Evolutionary conservation across 148 eudicot species (phyloP).

Genomic region (Chenopodium formosanum): DNA sequence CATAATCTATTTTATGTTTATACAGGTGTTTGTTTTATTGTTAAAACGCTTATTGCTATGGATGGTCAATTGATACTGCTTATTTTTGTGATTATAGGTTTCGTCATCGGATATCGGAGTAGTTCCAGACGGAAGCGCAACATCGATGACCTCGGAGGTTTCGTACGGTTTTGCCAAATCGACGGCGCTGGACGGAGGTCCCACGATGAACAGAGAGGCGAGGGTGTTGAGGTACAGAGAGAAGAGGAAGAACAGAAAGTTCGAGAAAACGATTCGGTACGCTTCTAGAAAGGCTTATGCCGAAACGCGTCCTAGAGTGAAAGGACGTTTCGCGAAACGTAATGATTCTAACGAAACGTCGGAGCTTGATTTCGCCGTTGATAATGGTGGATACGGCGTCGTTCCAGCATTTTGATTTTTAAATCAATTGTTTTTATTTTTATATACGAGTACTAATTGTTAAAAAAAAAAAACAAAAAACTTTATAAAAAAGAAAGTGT

Average conservation of each 20-base stretch:
- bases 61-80: neutral
- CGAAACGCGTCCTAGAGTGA: constrained; percentile 81
- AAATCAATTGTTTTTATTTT: no score
- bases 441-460: no score
- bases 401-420: constrained; percentile 45
- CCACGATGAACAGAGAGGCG: constrained; percentile 58
- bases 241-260: constrained; percentile 87
- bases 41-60: no score
- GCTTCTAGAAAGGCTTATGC: constrained; percentile 95
- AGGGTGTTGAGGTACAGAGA: constrained; percentile 89
- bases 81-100: constrained; percentile 37
- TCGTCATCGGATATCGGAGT: constrained; percentile 85
- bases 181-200: constrained; percentile 4
- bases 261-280: constrained; percentile 89
- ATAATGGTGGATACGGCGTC: constrained; percentile 51
- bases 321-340: constrained; percentile 87
- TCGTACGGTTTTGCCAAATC: constrained; percentile 39
- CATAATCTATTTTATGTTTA: constrained; percentile 15
- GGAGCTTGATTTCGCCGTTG: constrained; percentile 30
- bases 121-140: constrained; percentile 69
- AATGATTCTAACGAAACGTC: constrained; percentile 34
- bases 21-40: no score
- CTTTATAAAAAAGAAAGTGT: neutral
- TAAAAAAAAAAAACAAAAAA: no score
- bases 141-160: constrained; percentile 61